Evolutionary conservation across 495 filamentous ascomycete genomes (phyloP).

Genomic region (Chaetomium cochliodes): DNA sequence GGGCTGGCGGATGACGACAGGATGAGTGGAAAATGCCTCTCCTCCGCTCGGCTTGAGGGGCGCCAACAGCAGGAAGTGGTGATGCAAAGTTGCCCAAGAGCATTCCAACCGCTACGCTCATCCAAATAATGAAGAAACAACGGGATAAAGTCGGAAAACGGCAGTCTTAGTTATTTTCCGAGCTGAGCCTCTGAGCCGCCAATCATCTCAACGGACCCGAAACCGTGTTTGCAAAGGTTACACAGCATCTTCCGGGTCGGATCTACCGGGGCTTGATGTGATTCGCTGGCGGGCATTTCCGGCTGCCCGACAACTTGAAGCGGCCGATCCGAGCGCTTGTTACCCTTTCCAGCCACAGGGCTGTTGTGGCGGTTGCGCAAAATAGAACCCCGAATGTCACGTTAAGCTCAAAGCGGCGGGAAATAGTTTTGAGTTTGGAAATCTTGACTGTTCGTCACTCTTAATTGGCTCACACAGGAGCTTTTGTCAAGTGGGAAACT

Average conservation of each 20-base stretch:
- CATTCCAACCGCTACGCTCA: neutral
- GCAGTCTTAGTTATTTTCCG: neutral
- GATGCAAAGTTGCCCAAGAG: neutral
- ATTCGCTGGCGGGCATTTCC: conserved; percentile 6
- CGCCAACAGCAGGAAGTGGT: neutral
- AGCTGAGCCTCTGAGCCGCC: neutral
- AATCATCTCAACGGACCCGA: neutral
- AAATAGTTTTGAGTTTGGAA: too few relatives aligned
- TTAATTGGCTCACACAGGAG: too few relatives aligned
- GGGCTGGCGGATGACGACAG: conserved; percentile 29
- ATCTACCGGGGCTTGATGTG: conserved; percentile 1
- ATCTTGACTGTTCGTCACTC: neutral
- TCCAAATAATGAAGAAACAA: neutral
- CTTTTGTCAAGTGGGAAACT: too few relatives aligned
- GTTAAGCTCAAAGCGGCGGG: too few relatives aligned
- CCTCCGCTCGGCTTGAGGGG: conserved; percentile 1
- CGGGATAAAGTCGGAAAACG: neutral
- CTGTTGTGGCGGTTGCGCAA: neutral
- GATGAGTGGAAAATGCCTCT: conserved; percentile 31
- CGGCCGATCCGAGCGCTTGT: neutral
- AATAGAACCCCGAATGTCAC: too few relatives aligned
- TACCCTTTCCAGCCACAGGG: neutral
- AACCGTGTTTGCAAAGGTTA: conserved; percentile 12
- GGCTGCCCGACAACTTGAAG: neutral
- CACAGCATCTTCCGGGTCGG: conserved; percentile 7